Percentiles rank a stretch among this genome's conserved stretches.
Evolutionary conservation across 768 basidiomycete genomes (phyloP).

Genomic region (Naganishia vaughanmartiniae): DNA sequence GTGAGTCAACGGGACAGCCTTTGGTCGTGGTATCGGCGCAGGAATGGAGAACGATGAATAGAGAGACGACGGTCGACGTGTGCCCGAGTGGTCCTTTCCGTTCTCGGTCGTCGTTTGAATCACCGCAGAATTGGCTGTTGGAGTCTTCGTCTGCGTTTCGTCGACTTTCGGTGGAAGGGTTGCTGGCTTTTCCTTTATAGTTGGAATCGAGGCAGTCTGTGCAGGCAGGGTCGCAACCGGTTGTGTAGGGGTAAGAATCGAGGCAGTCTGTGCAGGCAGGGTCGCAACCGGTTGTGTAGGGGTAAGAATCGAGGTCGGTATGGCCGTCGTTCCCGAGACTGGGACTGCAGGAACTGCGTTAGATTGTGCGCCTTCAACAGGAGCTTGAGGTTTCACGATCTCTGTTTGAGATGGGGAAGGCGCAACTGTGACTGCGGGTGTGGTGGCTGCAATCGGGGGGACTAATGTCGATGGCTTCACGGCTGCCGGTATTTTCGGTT

Average conservation of each 20-base stretch:
- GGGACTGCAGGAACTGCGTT: not conserved
- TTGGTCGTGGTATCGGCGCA: constrained; percentile 5
- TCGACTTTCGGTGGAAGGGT: not conserved
- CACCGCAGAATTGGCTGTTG: not conserved
- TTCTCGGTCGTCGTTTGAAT: too few species aligned
- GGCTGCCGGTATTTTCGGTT: not conserved
- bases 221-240: not conserved
- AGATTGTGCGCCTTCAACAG: not conserved
- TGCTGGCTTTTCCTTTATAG: not conserved
- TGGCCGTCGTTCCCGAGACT: not conserved
- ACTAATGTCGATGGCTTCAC: not conserved
- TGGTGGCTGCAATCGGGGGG: not conserved
- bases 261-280: not conserved
- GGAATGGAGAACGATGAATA: constrained; percentile 12
- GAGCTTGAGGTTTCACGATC: not conserved
- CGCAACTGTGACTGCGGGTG: not conserved
- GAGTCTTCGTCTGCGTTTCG: not conserved
- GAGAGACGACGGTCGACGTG: not conserved
- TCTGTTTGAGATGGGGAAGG: not conserved
- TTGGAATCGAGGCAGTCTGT: not conserved
- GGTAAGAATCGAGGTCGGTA: not conserved
- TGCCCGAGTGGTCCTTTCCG: not conserved
- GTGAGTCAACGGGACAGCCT: not conserved
- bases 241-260: not conserved
- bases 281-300: not conserved